Evolutionary conservation across 805 yeast species (phyloP), one percentile per base, ranked within the genome.

Genomic region (Komagataella pseudopastoris): DNA sequence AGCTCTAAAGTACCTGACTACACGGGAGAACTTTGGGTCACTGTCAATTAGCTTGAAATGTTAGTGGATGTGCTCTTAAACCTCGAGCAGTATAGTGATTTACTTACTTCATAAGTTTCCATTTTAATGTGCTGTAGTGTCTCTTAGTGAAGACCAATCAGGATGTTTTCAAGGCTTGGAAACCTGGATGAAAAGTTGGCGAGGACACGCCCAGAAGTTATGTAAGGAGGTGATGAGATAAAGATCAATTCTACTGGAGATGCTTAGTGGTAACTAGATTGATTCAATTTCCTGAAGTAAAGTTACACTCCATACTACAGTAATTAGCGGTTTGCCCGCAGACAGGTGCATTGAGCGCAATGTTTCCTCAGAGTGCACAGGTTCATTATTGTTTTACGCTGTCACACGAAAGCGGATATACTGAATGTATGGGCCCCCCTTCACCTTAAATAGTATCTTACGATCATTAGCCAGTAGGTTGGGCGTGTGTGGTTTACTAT

Each of bases 11-110:
- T 82, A 88, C 47, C 79, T 69, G 12, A 87, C 81, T 30, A 88
- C 95, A 54, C 86, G 74, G 44, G 64, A 61, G 68, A 87, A 85
- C 56, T 80, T 80, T 30, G 96, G 96, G 64, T 87, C 96, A 50
- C 77, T 72, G 63, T 87, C 96, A 59, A 87, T 88, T 51, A 75
- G 60, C 78, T 76, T 30, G n/a, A 10, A 30, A 45, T 17, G 47
- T 45, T 45, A 45, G 47, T 45, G 22, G 7, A 24, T 30, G 39
- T 1, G 39, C 39, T 30, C 12, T 30, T 20, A 3, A 10, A 30
- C 14, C 4, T 4, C 14, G n/a, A 14, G 39, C 39, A 30, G 39
- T 6, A 24, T 5, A 10, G 14, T 30, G 39, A 5, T 8, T 30
- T 8, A 30, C 39, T 30, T 30, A 30, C 39, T 30, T 30, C 39